Base-by-base conservation (phyloP, 257 asterid species). In the Paulownia fortunei region DNA sequence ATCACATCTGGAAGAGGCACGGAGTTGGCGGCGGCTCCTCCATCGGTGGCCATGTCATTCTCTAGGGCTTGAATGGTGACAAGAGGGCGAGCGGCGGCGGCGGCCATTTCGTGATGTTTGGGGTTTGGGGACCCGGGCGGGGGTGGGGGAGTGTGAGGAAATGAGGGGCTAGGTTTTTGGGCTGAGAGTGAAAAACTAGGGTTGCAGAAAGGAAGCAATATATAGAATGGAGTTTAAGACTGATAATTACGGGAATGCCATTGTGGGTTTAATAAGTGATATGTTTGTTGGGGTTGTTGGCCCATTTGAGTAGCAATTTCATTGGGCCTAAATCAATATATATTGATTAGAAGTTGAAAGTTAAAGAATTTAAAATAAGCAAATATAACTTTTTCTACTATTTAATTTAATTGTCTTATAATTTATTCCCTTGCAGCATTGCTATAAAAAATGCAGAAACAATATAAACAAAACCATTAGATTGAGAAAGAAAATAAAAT, bases 21-120 rank as follows among this genome's bases (percentile, higher is more conserved):
- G 11, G 74, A 65, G 81, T 81, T 86, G 47, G 81, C 64, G 65
- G 86, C 68, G 66, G 86, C 65, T 0, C 65, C 85, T 6, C 87
- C 85, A 13, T 93, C 97, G 7, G 94, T 83, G n/a, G 88, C 86
- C 94, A 93, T 91, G 23, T 90, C 98, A 19, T 73, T 81, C 80
- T 91, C 98, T 6, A 93, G 75, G 15, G 87, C 1, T 0, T 86
- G 92, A 3, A 93, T 83, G 73, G 96, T 32, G 66, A 92, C 92
- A 56, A 89, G 88, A 0, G 97, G 97, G 13, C 95, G 91, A 4
- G 88, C 92, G 39, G 97, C 96, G 65, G 97, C 95, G 46, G 97
- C 75, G 26, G 89, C 88, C 87, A 82, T 92, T 80, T 82, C 59
- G 39, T 4, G 10, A 19, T 9, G 11, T 23, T 73, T 70, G 24